A percentile compares a stretch with the other conserved stretches of the same genome.
Evolutionary conservation across 73 alveolate species (phyloP).

Genomic region (Urostyla sp.): DNA sequence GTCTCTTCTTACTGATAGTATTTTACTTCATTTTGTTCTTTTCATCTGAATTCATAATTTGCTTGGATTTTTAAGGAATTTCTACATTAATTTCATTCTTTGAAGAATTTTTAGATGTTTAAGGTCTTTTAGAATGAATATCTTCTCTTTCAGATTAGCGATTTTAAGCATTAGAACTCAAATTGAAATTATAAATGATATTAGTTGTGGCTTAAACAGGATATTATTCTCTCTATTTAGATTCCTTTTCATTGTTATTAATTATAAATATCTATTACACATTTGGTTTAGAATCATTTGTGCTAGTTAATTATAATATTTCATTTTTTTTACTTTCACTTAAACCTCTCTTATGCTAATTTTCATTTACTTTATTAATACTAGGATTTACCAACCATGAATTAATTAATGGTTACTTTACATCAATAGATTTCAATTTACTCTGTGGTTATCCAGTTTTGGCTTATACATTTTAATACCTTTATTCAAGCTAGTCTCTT

Average conservation of each 20-base stretch:
- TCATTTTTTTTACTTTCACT: too few relatives aligned
- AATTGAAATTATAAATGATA: constrained; percentile 48
- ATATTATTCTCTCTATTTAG: neutral
- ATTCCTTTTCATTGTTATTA: neutral
- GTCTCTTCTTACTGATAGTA: constrained; percentile 12
- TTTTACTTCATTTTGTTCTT: neutral
- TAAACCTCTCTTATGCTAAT: neutral
- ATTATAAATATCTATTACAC: neutral
- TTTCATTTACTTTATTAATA: too few relatives aligned
- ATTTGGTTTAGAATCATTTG: neutral
- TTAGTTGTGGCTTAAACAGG: neutral
- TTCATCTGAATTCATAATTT: neutral
- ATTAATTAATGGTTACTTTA: constrained; percentile 25
- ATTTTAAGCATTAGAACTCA: constrained; percentile 14
- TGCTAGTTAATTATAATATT: neutral
- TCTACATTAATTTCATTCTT: neutral
- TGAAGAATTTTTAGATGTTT: too few relatives aligned
- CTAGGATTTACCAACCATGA: neutral
- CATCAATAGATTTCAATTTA: constrained; percentile 30
- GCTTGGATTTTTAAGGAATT: neutral
- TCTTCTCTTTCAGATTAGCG: constrained; percentile 1
- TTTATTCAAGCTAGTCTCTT: neutral
- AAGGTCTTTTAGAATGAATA: constrained; percentile 3
- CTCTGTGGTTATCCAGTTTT: neutral
- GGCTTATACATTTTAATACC: constrained; percentile 13